Evolutionary conservation across 495 filamentous ascomycete genomes (phyloP).

Genomic region (Xylaria sp.): DNA sequence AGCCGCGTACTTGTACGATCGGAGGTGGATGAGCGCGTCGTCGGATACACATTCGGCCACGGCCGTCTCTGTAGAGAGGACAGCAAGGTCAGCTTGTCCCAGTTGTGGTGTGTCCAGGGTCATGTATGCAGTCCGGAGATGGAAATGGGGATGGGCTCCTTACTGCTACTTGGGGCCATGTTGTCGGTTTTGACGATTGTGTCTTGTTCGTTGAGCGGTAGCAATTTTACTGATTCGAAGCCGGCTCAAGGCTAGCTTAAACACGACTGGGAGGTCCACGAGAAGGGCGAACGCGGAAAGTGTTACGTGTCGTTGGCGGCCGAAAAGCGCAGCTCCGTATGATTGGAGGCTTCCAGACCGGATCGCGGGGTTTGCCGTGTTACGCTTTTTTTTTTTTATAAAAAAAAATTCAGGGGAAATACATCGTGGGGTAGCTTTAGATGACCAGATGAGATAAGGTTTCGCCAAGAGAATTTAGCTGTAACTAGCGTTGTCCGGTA

Average conservation of each 20-base stretch:
- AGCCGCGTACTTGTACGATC: slow-evolving; percentile 93
- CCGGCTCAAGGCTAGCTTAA: neutral
- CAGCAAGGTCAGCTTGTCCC: slow-evolving; percentile 10
- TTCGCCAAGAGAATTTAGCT: neutral
- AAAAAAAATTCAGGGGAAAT: slow-evolving; percentile 24
- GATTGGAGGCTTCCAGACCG: slow-evolving; percentile 1
- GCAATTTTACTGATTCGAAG: neutral
- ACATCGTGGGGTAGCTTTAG: slow-evolving; percentile 23
- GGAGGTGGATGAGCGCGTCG: slow-evolving; percentile 77
- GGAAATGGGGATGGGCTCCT: slow-evolving; percentile 18
- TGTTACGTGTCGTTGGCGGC: slow-evolving; percentile 20
- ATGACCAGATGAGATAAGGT: slow-evolving; percentile 4
- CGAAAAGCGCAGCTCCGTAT: neutral
- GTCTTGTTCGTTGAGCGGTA: slow-evolving; percentile 17
- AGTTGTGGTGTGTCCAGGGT: neutral
- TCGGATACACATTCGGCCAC: slow-evolving; percentile 65
- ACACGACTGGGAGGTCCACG: neutral
- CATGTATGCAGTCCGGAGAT: neutral
- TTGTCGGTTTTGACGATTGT: slow-evolving; percentile 13
- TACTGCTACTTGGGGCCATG: slow-evolving; percentile 56
- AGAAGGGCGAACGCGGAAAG: neutral
- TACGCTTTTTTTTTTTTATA: slow-evolving; percentile 11
- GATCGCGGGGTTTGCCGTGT: slow-evolving; percentile 18
- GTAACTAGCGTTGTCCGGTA: neutral
- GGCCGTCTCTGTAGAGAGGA: slow-evolving; percentile 49